A percentile compares a stretch with the other conserved stretches of the same genome.
Evolutionary conservation across 75 land plant species (phyloP).

Genomic region (Larix kaempferi): DNA sequence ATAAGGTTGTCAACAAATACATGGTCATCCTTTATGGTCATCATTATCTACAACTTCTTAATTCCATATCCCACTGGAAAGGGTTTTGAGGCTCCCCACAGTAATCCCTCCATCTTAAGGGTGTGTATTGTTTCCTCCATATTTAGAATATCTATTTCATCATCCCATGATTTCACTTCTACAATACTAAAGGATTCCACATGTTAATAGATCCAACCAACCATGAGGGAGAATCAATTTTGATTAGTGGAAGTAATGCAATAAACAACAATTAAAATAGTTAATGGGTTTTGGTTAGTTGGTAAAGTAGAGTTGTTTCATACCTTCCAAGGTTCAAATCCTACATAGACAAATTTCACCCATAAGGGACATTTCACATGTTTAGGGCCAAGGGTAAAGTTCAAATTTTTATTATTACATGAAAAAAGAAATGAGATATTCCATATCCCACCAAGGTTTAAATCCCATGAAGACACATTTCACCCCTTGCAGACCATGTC

Average conservation of each 20-base stretch:
- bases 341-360: no score
- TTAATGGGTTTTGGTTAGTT: not conserved
- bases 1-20: conserved; percentile 77
- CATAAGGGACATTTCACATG: no score
- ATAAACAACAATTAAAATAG: not conserved
- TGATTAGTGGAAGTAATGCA: not conserved
- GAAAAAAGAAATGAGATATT: no score
- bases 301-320: no score
- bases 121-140: conserved; percentile 86
- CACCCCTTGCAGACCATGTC: no score
- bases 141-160: conserved; percentile 94
- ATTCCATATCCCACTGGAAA: conserved; percentile 90
- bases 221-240: not conserved
- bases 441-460: no score
- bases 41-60: conserved; percentile 86
- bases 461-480: no score
- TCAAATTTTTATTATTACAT: no score
- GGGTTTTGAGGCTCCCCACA: conserved; percentile 94
- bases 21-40: conserved; percentile 79
- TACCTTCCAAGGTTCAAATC: not conserved
- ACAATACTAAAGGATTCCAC: conserved; percentile 94
- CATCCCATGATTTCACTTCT: conserved; percentile 99
- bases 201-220: conserved; percentile 18
- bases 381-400: no score
- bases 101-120: conserved; percentile 67